Evolutionary conservation across 2,329 filamentous ascomycete species (phyloP), one percentile per base, ranked within the genome.

Genomic region (Trichoderma arundinaceum): DNA sequence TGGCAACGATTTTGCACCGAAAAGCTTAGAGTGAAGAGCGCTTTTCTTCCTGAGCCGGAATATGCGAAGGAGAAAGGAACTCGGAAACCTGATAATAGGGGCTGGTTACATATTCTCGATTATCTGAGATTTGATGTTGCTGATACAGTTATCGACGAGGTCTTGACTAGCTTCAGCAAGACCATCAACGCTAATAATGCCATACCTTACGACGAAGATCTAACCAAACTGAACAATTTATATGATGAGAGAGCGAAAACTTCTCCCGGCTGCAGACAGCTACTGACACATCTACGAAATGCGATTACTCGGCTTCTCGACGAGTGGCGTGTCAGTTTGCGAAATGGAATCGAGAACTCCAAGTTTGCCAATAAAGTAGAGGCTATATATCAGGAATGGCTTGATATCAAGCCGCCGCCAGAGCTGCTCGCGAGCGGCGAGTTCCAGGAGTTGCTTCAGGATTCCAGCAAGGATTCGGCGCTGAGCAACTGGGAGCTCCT

Each of bases 41-140:
- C 1, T 68, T 64, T 51, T 1, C 67, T 77, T 13, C 66, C 71
- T 0, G 77, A 81, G 1, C 84, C 83, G 0, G 72, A 75, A 0
- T 87, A 87, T 70, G 80, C 81, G 63, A 74, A 73, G 3, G 74
- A 78, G 0, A 68, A 66, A 6, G 46, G 58, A 69, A 67, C 67
- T 5, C 51, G 52, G 41, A 57, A 0, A 62, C 70, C 1, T 12
- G 64, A 15, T 62, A 68, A 9, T 65, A 74, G 17, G 69, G 74
- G 32, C 0, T 74, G 70, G 1, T 59, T 67, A 0, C 85, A 90
- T 64, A 84, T 91, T 3, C 80, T 90, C 5, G 90, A 92, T 71
- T 80, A 82, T 43, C 77, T 92, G 7, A 88, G 85, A 68, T 89
- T 87, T 17, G 68, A 74, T 0, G 77, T 88, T 1, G 83, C 86